Percentiles rank a stretch among this genome's conserved stretches.
Conservation (phyloP, 2,329 filamentous ascomycete genomes). For the Pseudomassariella vexata region DNA sequence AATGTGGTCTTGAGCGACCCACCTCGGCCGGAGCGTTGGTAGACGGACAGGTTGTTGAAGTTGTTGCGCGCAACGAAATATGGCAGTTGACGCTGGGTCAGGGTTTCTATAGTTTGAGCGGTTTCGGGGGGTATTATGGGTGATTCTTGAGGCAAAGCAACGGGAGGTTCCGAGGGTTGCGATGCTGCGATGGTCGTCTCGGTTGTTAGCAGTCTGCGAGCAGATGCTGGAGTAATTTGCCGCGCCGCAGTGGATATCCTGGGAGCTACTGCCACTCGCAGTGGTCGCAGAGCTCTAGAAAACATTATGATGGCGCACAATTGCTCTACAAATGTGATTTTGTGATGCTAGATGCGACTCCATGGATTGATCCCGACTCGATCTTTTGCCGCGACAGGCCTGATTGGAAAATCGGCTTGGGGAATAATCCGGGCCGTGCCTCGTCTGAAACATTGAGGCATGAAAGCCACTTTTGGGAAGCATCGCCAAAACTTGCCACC, state of each 20-base stretch:
- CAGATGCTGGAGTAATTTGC: constrained; percentile 9
- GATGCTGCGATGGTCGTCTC: constrained; percentile 5
- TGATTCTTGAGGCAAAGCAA: not conserved
- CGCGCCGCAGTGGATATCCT: constrained; percentile 5
- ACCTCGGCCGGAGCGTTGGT: constrained; percentile 66
- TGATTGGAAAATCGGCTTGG: too few species aligned
- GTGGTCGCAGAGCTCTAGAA: constrained; percentile 14
- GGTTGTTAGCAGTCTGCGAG: constrained; percentile 13
- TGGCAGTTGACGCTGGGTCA: constrained; percentile 46
- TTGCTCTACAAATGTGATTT: too few species aligned
- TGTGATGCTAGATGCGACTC: too few species aligned
- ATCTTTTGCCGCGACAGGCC: too few species aligned
- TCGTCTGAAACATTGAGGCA: too few species aligned
- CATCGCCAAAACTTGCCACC: too few species aligned
- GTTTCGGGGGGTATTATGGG: constrained; percentile 12
- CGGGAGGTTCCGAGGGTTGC: constrained; percentile 3
- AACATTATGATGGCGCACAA: too few species aligned
- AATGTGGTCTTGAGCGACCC: constrained; percentile 70
- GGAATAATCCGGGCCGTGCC: too few species aligned
- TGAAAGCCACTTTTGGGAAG: too few species aligned
- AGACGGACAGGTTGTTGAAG: constrained; percentile 69
- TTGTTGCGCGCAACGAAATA: constrained; percentile 71
- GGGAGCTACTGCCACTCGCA: constrained; percentile 12
- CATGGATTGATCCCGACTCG: too few species aligned
- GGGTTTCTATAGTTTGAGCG: too few species aligned